phyloP scores from a whole-genome alignment of 78 protist species.

The Dictyostelium capitatum region DNA sequence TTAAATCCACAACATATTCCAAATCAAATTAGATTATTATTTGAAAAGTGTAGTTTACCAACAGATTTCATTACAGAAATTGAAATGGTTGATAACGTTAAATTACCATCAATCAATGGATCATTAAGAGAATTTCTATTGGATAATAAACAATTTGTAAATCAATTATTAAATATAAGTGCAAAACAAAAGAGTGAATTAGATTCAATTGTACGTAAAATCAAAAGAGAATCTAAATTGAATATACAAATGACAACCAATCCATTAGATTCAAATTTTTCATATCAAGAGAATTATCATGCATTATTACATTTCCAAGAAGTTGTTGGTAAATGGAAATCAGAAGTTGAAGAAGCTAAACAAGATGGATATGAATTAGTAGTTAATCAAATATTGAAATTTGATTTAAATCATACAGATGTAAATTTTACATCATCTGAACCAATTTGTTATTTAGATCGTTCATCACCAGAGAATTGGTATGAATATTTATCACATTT shows the following conservation, averaged over 20 bases:
- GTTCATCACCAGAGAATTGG: slow-evolving; percentile 65
- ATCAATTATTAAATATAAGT: neutral
- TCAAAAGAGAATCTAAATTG: slow-evolving; percentile 20
- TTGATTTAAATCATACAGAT: slow-evolving; percentile 22
- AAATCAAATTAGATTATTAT: slow-evolving; percentile 39
- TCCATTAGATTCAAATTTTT: slow-evolving; percentile 1
- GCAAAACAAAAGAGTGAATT: slow-evolving; percentile 35
- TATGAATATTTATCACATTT: slow-evolving; percentile 1
- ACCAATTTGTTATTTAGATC: slow-evolving; percentile 34
- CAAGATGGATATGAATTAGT: neutral
- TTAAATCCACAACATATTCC: slow-evolving; percentile 60
- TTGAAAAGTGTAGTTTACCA: slow-evolving; percentile 51
- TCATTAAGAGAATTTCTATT: slow-evolving; percentile 53
- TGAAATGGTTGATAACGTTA: slow-evolving; percentile 47
- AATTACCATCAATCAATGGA: slow-evolving; percentile 35
- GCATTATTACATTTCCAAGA: slow-evolving; percentile 26
- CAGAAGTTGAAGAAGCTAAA: neutral
- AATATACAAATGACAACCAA: slow-evolving; percentile 4
- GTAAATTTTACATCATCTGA: slow-evolving; percentile 47
- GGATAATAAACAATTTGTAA: slow-evolving; percentile 29
- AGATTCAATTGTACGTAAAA: slow-evolving; percentile 8
- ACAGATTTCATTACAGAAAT: slow-evolving; percentile 54
- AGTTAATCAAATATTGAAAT: neutral
- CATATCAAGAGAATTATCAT: slow-evolving; percentile 40
- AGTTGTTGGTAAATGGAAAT: neutral